These are phyloP conservation scores for Penicillium nucicola DNA, from an alignment of 495 filamentous ascomycete genomes.

Conservation along the genomic window DNA sequence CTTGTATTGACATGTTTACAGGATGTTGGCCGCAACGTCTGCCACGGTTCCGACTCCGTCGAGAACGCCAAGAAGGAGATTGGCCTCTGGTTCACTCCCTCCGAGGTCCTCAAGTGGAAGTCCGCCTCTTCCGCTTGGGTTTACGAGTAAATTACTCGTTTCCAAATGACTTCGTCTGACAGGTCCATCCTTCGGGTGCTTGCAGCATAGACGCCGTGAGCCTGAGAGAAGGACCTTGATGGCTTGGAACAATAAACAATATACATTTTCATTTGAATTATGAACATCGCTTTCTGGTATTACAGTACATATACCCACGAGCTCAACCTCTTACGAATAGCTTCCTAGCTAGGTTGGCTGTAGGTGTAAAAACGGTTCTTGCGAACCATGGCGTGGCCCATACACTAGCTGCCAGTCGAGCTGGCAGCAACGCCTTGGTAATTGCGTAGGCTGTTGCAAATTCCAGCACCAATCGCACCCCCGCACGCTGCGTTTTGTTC, in stretches of 20 bases:
- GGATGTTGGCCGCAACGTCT: slow-evolving; percentile 97
- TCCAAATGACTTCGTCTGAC: slow-evolving; percentile 15
- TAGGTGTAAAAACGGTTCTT: slow-evolving; percentile 53
- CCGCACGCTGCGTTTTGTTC: slow-evolving; percentile 20
- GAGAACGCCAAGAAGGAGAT: slow-evolving; percentile 99
- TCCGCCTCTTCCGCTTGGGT: slow-evolving; percentile 80
- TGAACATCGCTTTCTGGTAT: slow-evolving; percentile 1
- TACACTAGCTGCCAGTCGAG: slow-evolving; percentile 70
- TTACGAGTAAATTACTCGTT: slow-evolving; percentile 69
- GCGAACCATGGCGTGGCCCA: slow-evolving; percentile 97
- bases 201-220: slow-evolving; percentile 19
- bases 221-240: slow-evolving; percentile 18
- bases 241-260: slow-evolving; percentile 29
- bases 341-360: slow-evolving; percentile 32
- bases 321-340: slow-evolving; percentile 35
- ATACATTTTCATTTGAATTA: slow-evolving; percentile 20
- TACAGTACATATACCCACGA: background rate
- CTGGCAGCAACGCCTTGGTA: slow-evolving; percentile 77
- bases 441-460: slow-evolving; percentile 87
- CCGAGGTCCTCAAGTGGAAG: slow-evolving; percentile 80
- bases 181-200: slow-evolving; percentile 9
- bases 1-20: slow-evolving; percentile 20
- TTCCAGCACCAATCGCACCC: slow-evolving; percentile 57
- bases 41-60: slow-evolving; percentile 97
- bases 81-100: slow-evolving; percentile 88